These are phyloP conservation scores for Mitragyna speciosa DNA, from an alignment of 257 asterid species.

Conservation along the genomic window DNA sequence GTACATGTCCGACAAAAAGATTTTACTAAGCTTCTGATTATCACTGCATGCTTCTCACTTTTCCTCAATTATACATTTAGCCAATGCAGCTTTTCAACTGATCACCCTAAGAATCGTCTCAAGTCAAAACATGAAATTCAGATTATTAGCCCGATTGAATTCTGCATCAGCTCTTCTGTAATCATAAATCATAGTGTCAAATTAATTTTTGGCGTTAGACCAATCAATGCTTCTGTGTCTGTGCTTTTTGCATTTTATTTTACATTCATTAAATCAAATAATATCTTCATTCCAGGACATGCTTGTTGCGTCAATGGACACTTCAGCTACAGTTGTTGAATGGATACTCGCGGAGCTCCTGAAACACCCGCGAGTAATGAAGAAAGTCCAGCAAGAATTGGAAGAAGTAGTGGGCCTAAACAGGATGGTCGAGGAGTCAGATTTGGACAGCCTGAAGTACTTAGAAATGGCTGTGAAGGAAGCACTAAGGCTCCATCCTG, in stretches of 20 bases:
- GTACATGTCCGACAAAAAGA: no score
- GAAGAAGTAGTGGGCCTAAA: slow-evolving; percentile 44
- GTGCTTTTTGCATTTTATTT: no score
- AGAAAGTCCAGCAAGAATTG: slow-evolving; percentile 43
- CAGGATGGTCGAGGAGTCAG: slow-evolving; percentile 53
- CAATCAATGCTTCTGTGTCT: no score
- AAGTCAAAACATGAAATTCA: no score
- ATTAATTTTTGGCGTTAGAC: neutral
- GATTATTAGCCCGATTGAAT: no score
- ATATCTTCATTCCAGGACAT: slow-evolving; percentile 38
- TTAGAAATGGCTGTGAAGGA: slow-evolving; percentile 53
- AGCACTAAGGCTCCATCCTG: slow-evolving; percentile 51
- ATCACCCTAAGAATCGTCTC: no score
- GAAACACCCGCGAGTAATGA: slow-evolving; percentile 40
- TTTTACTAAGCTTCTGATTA: no score
- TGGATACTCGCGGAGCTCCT: slow-evolving; percentile 52
- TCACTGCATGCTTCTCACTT: no score
- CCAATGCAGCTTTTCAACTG: no score
- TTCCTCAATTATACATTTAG: no score
- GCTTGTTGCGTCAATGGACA: slow-evolving; percentile 52
- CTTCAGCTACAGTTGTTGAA: slow-evolving; percentile 45
- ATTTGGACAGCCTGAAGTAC: slow-evolving; percentile 43
- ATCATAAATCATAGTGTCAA: neutral
- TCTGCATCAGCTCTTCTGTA: neutral
- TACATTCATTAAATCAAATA: no score